Evolutionary conservation across 2,329 filamentous ascomycete genomes (phyloP), one percentile per base, ranked within the genome.

Genomic region (Botrytis galanthina): DNA sequence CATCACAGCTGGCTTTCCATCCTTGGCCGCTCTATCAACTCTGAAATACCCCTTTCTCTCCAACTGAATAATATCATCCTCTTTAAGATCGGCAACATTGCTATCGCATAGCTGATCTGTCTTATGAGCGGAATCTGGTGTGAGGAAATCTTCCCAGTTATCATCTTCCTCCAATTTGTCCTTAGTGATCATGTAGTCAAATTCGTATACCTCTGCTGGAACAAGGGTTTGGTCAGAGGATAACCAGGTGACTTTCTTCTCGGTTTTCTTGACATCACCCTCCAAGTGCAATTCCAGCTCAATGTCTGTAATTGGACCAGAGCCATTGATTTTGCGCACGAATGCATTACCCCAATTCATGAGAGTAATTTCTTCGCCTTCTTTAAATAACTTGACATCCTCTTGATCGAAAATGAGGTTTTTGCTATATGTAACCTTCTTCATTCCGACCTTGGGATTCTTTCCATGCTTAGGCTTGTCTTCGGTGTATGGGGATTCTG

Each of bases 161-260:
- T 98, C 95, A 3, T 96, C 92, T 82, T 96, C 92, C 82, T 94
- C 93, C 42, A 98, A 87, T 81, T 96, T 95, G 82, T 98, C 95
- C 87, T 98, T 98, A 74, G 92, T 97, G 81, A 98, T 92, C 67
- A 98, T 88, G 84, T 97, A 95, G 84, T 97, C 95, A 82, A 98
- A 98, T 78, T 98, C 94, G 84, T 95, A 95, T 18, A 97, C 87
- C 83, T 97, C 93, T 35, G 96, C 91, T 12, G 91, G 90, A 22
- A 97, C 87, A 0, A 97, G 87, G 74, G 92, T 88, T 84, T 95
- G 92, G 62, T 88, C 89, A 77, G 93, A 89, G 1, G 93, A 91
- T 66, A 98, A 85, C 95, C 95, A 98, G 78, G 95, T 98, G 54
- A 98, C 90, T 87, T 98, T 98, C 89, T 98, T 98, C 80, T 94